These are phyloP conservation scores for Hypsizygus ulmarius DNA, from an alignment of 1,284 basidiomycete genomes.

Conservation along the genomic window DNA sequence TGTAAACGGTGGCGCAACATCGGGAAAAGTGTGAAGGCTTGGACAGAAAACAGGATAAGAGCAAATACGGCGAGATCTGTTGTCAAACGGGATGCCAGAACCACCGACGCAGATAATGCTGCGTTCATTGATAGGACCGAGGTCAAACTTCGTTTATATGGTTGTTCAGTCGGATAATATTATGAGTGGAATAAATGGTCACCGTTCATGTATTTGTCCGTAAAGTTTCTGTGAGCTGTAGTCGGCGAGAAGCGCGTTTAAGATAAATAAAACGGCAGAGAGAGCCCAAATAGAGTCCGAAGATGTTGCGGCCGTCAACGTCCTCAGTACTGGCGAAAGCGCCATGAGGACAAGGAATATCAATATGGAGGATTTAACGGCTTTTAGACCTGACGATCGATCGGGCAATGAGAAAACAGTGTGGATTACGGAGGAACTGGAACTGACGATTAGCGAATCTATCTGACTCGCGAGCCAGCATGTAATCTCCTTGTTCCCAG, in stretches of 20 bases:
- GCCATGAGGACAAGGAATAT: constrained; percentile 88
- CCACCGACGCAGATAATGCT: constrained; percentile 90
- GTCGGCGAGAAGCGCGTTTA: constrained; percentile 48
- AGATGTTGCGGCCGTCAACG: constrained; percentile 92
- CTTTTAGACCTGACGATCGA: constrained; percentile 54
- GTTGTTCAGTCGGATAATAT: constrained; percentile 28
- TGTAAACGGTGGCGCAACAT: constrained; percentile 76
- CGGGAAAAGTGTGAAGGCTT: constrained; percentile 85
- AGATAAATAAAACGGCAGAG: constrained; percentile 45
- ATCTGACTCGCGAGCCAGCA: constrained; percentile 17
- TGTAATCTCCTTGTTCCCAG: constrained; percentile 59
- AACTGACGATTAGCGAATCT: constrained; percentile 33
- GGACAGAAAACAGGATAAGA: constrained; percentile 83
- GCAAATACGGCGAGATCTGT: constrained; percentile 89
- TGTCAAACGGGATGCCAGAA: constrained; percentile 86
- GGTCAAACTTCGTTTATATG: constrained; percentile 56
- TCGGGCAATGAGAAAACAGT: constrained; percentile 1
- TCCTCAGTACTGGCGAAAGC: constrained; percentile 87
- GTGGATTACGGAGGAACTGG: constrained; percentile 2
- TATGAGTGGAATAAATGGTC: constrained; percentile 11
- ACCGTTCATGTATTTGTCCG: constrained; percentile 48
- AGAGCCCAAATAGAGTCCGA: constrained; percentile 97
- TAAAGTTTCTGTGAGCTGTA: constrained; percentile 49
- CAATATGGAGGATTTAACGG: constrained; percentile 74
- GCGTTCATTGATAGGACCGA: constrained; percentile 94